Conservation (phyloP, 768 basidiomycete species). For the Suillus variegatus region DNA sequence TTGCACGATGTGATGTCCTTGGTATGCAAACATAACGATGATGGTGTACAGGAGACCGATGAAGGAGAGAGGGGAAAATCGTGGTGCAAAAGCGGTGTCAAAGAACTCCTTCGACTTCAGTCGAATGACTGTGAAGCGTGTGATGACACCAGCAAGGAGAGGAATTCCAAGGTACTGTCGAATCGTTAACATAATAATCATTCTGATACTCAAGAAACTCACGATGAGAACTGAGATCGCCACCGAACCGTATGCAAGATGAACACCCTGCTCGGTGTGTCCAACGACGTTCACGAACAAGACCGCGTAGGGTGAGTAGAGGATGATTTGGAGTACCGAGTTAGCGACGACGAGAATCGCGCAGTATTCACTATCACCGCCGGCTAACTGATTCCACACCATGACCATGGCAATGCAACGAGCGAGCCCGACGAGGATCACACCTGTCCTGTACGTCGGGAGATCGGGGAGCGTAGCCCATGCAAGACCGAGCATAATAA, state of each 20-base stretch:
- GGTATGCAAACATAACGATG: slow-evolving; percentile 72
- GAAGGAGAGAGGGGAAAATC: slow-evolving; percentile 68
- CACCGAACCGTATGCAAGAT: slow-evolving; percentile 57
- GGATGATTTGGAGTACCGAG: slow-evolving; percentile 72
- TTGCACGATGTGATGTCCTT: slow-evolving; percentile 67
- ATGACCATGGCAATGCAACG: slow-evolving; percentile 63
- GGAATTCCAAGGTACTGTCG: slow-evolving; percentile 82
- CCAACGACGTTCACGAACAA: slow-evolving; percentile 76
- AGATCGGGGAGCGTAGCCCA: slow-evolving; percentile 86
- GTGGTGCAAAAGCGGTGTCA: slow-evolving; percentile 59
- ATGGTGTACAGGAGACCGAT: slow-evolving; percentile 83
- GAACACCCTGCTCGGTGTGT: slow-evolving; percentile 37
- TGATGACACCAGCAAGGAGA: slow-evolving; percentile 68
- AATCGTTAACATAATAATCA: slow-evolving; percentile 6
- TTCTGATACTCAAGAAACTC: slow-evolving; percentile 30
- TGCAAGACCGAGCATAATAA: slow-evolving; percentile 82
- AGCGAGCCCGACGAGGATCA: slow-evolving; percentile 71
- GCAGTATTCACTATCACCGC: slow-evolving; percentile 70
- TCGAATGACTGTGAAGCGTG: slow-evolving; percentile 55
- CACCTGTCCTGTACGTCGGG: slow-evolving; percentile 71
- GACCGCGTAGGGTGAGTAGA: slow-evolving; percentile 68
- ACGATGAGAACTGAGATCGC: slow-evolving; percentile 74
- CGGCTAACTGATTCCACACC: slow-evolving; percentile 79
- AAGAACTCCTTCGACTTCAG: slow-evolving; percentile 50
- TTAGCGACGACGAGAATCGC: slow-evolving; percentile 83